Evolutionary conservation across 345 rosid species (phyloP).

Genomic region (Eucalyptus urophylla): DNA sequence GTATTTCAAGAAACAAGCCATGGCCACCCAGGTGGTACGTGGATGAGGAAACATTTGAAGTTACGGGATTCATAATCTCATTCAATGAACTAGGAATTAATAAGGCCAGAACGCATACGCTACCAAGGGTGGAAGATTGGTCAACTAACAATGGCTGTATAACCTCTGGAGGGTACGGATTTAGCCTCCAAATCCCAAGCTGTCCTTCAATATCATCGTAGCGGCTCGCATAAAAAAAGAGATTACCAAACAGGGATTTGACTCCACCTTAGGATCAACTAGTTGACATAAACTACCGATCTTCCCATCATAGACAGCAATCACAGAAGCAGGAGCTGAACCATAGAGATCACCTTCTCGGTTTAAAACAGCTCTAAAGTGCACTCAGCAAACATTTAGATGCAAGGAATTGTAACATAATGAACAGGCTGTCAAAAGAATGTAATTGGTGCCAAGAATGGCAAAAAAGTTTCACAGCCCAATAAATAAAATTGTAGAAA

Average conservation of each 20-base stretch:
- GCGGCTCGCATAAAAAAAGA: slow-evolving; percentile 59
- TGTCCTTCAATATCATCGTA: slow-evolving; percentile 24
- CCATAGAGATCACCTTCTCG: slow-evolving; percentile 54
- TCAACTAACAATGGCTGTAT: slow-evolving; percentile 20
- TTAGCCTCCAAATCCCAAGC: slow-evolving; percentile 38
- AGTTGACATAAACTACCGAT: slow-evolving; percentile 43
- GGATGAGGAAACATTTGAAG: slow-evolving; percentile 27
- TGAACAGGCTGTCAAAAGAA: neutral
- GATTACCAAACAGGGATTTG: slow-evolving; percentile 40
- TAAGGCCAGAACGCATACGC: slow-evolving; percentile 15
- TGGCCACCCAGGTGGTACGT: slow-evolving; percentile 44
- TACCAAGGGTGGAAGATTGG: slow-evolving; percentile 15
- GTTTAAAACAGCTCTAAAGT: slow-evolving; percentile 58
- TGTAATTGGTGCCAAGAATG: neutral
- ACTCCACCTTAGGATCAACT: slow-evolving; percentile 46
- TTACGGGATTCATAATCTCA: slow-evolving; percentile 25
- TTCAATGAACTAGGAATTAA: slow-evolving; percentile 35
- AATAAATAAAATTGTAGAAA: neutral
- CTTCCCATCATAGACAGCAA: slow-evolving; percentile 60
- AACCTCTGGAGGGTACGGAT: slow-evolving; percentile 31
- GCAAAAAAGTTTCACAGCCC: neutral
- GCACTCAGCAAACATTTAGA: slow-evolving; percentile 57
- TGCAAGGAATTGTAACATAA: slow-evolving; percentile 24
- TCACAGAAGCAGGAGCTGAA: slow-evolving; percentile 59
- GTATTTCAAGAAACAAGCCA: neutral